A percentile compares a stretch with the other conserved stretches of the same genome.
phyloP scores from a whole-genome alignment of 2,329 filamentous ascomycete species.

The Aspergillus sp. region DNA sequence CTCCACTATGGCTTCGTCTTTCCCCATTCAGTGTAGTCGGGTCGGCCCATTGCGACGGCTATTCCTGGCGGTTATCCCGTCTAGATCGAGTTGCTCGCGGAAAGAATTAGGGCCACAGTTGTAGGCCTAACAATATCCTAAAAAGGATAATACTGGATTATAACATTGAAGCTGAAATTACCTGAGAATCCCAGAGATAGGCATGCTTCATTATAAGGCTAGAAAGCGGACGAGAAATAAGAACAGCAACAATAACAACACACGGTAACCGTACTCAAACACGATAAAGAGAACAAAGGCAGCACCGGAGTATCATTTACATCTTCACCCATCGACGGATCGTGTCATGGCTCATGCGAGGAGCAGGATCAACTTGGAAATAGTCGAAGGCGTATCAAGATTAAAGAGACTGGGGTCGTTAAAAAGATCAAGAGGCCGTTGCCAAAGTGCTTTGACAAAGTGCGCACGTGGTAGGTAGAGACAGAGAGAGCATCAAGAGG shows the following conservation, averaged over 20 bases:
- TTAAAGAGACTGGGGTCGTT: constrained; percentile 19
- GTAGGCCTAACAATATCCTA: neutral
- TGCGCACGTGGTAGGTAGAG: constrained; percentile 2
- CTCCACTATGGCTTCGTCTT: too few species aligned
- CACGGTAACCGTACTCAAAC: constrained; percentile 22
- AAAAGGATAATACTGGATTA: neutral
- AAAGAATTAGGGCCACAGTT: too few species aligned
- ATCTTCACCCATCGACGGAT: constrained; percentile 27
- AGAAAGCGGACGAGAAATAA: constrained; percentile 9
- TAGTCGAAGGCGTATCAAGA: constrained; percentile 20
- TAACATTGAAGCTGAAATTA: neutral
- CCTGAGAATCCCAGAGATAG: neutral
- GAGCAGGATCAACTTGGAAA: constrained; percentile 18
- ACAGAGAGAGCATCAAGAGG: constrained; percentile 25
- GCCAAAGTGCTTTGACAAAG: constrained; percentile 9
- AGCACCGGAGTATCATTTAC: constrained; percentile 38
- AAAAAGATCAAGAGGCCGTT: constrained; percentile 21
- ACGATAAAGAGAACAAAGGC: constrained; percentile 12
- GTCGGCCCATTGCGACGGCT: too few species aligned
- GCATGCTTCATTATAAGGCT: constrained; percentile 15
- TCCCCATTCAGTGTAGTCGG: too few species aligned
- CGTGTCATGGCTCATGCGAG: constrained; percentile 18
- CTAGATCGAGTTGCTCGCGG: too few species aligned
- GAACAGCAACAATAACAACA: constrained; percentile 4
- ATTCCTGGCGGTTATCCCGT: too few species aligned